Base-by-base conservation (phyloP, 495 filamentous ascomycete genomes). In the Cudoniella acicularis region DNA sequence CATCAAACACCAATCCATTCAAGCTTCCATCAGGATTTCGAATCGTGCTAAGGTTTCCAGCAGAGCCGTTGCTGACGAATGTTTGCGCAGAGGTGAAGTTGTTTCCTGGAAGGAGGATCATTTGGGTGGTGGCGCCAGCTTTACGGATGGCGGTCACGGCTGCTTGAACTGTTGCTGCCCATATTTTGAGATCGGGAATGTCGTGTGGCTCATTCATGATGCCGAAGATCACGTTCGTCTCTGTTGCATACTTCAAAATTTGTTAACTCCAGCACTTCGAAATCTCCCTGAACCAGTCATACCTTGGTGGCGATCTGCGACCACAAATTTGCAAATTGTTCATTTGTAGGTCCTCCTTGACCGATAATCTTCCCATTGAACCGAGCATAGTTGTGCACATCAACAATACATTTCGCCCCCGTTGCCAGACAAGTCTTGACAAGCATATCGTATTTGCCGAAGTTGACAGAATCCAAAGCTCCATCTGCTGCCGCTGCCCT, bases 191-290 rank as follows among this genome's bases (percentile, higher is more conserved):
- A 59, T 79, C 72, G 26, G 76, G 67, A 36, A 80, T 43, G 36
- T 62, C 49, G 55, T 82, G 82, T 9, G 83, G 81, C 63, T 87
- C 83, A 65, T 85, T 87, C 79, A 86, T 84, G 52, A 85, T 68
- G 45, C 82, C 82, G 66, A 86, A 84, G 22, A 78, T 69, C 24
- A 84, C 69, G 13, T 76, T 78, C 9, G 71, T 51, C 22, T 77
- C 53, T 10, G 26, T 52, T 8, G 71, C 73, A 58, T 85, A 86
- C 52, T 80, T 74, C 20, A 60, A 24, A 25, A 42, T 10, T 57
- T 2, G 16, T 40, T 0, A 49, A 22, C n/a, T 8, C 11, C 43
- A n/a, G 11, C 17, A 21, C 8, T 46, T 21, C 6, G 17, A 21
- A 21, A 46, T 41, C 9, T 9, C 16, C 13, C 13, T 3, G 6